phyloP scores from a whole-genome alignment of 2,329 filamentous ascomycete species.

The Fusarium penzigii region DNA sequence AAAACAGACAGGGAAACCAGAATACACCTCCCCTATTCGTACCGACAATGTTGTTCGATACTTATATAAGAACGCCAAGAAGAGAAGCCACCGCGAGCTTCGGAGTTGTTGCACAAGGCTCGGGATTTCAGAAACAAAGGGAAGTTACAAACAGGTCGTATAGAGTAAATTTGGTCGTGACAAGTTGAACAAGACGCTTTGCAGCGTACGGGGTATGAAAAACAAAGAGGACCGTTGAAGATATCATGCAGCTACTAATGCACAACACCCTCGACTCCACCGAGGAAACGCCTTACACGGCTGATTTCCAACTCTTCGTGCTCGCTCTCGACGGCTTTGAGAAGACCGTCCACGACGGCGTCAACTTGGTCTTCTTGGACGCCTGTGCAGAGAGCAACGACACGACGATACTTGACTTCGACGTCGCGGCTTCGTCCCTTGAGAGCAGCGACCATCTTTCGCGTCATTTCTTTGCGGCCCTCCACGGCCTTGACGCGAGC shows the following conservation, averaged over 20 bases:
- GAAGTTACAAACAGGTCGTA: not conserved
- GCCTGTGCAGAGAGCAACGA: constrained; percentile 84
- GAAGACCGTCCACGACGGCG: constrained; percentile 72
- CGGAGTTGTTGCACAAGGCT: not conserved
- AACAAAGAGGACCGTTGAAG: not conserved
- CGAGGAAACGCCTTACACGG: constrained; percentile 75
- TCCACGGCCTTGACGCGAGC: constrained; percentile 71
- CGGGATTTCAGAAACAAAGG: not conserved
- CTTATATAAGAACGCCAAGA: not conserved
- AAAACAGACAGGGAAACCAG: not conserved
- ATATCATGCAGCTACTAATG: constrained; percentile 33
- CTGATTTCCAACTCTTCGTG: constrained; percentile 73
- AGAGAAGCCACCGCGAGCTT: not conserved
- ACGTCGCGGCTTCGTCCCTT: constrained; percentile 80
- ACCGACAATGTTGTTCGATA: not conserved
- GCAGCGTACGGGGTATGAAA: not conserved
- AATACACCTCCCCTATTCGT: not conserved
- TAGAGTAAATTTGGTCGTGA: not conserved
- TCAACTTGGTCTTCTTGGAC: constrained; percentile 80
- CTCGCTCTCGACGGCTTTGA: constrained; percentile 89
- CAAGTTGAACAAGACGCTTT: not conserved
- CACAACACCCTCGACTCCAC: constrained; percentile 70
- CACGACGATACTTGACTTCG: constrained; percentile 83
- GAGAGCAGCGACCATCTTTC: constrained; percentile 68
- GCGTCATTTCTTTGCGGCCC: constrained; percentile 66